These are phyloP conservation scores for Cerrena zonata DNA, from an alignment of 1,284 basidiomycete genomes.

Conservation along the genomic window DNA sequence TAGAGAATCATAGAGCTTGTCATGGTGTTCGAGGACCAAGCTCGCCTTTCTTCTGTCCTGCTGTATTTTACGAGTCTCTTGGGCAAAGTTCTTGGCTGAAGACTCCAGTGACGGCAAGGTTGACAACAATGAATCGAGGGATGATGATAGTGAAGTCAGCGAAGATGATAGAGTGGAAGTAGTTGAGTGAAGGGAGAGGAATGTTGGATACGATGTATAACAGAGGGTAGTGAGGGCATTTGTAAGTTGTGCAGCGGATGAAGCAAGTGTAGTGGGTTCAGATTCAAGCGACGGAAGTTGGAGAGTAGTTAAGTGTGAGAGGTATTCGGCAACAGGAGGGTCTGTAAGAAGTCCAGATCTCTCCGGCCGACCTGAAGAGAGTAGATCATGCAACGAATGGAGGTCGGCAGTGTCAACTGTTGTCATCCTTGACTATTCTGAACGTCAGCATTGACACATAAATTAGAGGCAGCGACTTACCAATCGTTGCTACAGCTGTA, in stretches of 20 bases:
- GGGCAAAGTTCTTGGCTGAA: conserved; percentile 60
- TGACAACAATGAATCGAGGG: conserved; percentile 62
- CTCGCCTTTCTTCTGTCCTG: conserved; percentile 67
- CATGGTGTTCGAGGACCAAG: conserved; percentile 82
- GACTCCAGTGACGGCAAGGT: conserved; percentile 71
- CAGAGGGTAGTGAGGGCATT: conserved; percentile 84
- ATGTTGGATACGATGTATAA: conserved; percentile 82
- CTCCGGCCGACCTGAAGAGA: not conserved
- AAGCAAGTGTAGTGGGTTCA: conserved; percentile 70
- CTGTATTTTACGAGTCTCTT: conserved; percentile 51
- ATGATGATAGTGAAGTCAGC: conserved; percentile 58
- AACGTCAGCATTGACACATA: too few relatives aligned
- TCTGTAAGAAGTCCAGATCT: not conserved
- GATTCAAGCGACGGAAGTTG: conserved; percentile 59
- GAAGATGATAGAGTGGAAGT: conserved; percentile 65
- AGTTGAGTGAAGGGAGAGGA: conserved; percentile 74
- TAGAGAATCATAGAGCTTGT: conserved; percentile 84
- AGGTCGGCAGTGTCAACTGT: not conserved
- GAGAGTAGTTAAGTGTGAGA: conserved; percentile 60
- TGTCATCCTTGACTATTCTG: not conserved
- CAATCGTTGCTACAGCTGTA: too few relatives aligned
- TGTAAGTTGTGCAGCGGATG: conserved; percentile 77
- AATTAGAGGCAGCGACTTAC: too few relatives aligned
- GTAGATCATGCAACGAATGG: not conserved
- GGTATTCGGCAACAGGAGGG: conserved; percentile 33